Evolutionary conservation across 1,139 yeast species (phyloP), one percentile per base, ranked within the genome.

Genomic region (Geotrichum macrosporum): DNA sequence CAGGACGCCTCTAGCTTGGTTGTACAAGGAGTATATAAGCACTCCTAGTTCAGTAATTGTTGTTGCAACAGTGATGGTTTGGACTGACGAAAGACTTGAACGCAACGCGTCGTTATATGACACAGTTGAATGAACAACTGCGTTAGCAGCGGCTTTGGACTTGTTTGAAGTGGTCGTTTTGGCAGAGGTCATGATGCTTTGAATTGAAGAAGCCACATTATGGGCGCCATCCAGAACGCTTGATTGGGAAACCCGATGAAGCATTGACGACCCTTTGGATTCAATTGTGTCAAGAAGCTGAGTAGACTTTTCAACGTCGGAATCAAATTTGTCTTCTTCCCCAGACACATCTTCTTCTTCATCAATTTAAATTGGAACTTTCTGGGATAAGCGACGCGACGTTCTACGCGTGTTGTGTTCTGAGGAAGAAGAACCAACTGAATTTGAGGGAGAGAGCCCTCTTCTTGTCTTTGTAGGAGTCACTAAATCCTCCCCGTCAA

Each of bases 1-100:
- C n/a, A 37, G n/a, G 5, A 37, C 34, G 15, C 24, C 24, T 3
- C 24, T 15, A 18, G 41, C 41, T 31, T 40, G 37, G 33, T 26
- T 22, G 22, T 40, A 37, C 18, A 37, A 22, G 20, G 41, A 26
- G 2, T 16, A 5, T 3, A 29, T 3, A 3, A 37, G 33, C 16
- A 27, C 24, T 4, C 32, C 44, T 4, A 34, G 20, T 33, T 40
- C 44, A 5, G 33, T 20, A 4, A 24, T 9, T 20, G 13, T 21
- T 3, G 31, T 5, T 4, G 31, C 13, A 10, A 32, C 9, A 31
- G 21, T 40, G 13, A 40, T 16, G 9, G 24, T 9, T 12, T 9
- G 20, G 18, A 40, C 44, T 9, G 30, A 19, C 8, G 44, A 40
- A 1, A 40, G 37, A 24, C 22, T 40, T 13, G 29, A 12, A 16